Evolutionary conservation across 441 rosid species (phyloP).

Genomic region (Iberis amara): DNA sequence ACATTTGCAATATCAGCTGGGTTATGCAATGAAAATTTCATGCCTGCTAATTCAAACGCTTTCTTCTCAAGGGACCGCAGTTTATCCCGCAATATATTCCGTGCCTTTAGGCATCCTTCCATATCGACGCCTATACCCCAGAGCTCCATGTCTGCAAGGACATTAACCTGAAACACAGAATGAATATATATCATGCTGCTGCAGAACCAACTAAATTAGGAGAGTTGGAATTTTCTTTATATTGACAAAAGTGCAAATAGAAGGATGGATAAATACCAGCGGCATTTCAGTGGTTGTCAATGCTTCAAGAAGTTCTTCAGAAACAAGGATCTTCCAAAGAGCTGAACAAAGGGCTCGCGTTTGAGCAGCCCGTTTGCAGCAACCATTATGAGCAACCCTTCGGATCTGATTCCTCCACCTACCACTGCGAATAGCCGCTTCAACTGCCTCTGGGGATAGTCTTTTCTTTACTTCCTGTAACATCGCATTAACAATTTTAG

Average conservation of each 20-base stretch:
- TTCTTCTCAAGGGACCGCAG: conserved; percentile 76
- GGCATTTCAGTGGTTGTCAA: conserved; percentile 75
- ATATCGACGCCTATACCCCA: conserved; percentile 94
- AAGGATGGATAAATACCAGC: conserved; percentile 54
- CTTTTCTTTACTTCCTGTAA: conserved; percentile 86
- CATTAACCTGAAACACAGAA: conserved; percentile 58
- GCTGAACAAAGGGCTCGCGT: conserved; percentile 65
- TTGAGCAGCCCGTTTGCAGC: conserved; percentile 92
- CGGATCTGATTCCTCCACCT: conserved; percentile 96
- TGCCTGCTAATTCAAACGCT: conserved; percentile 81
- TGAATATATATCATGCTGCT: conserved; percentile 21
- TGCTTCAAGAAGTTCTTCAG: conserved; percentile 68
- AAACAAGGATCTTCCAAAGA: conserved; percentile 85
- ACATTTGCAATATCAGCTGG: conserved; percentile 94
- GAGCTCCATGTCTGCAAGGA: conserved; percentile 94
- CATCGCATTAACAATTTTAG: conserved; percentile 32
- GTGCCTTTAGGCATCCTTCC: conserved; percentile 83
- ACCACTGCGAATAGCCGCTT: conserved; percentile 86
- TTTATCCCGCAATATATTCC: conserved; percentile 63
- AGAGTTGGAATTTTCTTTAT: conserved; percentile 1
- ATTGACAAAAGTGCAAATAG: conserved; percentile 3
- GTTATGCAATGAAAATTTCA: conserved; percentile 67
- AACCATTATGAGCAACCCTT: conserved; percentile 92
- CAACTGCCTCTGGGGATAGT: conserved; percentile 72
- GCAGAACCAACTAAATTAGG: conserved; percentile 10